Percentiles rank a stretch among this genome's conserved stretches.
Conservation (phyloP, 2,329 filamentous ascomycete species). For the Penicillium sp. region DNA sequence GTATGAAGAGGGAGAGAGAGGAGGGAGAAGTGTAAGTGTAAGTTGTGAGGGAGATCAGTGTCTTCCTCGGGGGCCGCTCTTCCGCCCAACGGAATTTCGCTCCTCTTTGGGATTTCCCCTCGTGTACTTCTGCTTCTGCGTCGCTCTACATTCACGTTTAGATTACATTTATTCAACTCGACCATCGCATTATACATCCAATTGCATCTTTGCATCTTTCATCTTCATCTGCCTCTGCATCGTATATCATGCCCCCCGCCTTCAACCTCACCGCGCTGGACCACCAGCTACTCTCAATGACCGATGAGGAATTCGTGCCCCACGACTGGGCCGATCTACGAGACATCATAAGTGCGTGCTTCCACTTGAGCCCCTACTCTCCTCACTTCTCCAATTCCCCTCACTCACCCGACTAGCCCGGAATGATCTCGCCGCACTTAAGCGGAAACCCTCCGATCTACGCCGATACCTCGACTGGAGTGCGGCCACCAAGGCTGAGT, state of each 20-base stretch:
- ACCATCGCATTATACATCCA: neutral
- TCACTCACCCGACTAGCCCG: conserved; percentile 38
- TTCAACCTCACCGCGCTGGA: conserved; percentile 57
- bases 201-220: neutral
- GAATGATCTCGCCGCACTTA: conserved; percentile 60
- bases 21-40: too few species aligned
- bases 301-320: conserved; percentile 56
- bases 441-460: conserved; percentile 63
- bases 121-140: too few species aligned
- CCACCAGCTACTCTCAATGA: conserved; percentile 53
- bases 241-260: conserved; percentile 28
- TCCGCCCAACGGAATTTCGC: conserved; percentile 28
- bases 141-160: neutral
- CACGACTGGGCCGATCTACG: conserved; percentile 59
- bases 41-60: too few species aligned
- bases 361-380: conserved; percentile 5
- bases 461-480: conserved; percentile 65
- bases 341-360: conserved; percentile 54
- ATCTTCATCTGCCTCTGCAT: neutral
- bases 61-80: too few species aligned
- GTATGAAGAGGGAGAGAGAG: conserved; percentile 12
- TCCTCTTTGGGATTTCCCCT: conserved; percentile 19
- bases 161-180: neutral
- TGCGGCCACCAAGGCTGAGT: conserved; percentile 56
- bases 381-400: conserved; percentile 10